Evolutionary conservation across 1,284 basidiomycete species (phyloP).

Genomic region (Irpex rosettiformis): DNA sequence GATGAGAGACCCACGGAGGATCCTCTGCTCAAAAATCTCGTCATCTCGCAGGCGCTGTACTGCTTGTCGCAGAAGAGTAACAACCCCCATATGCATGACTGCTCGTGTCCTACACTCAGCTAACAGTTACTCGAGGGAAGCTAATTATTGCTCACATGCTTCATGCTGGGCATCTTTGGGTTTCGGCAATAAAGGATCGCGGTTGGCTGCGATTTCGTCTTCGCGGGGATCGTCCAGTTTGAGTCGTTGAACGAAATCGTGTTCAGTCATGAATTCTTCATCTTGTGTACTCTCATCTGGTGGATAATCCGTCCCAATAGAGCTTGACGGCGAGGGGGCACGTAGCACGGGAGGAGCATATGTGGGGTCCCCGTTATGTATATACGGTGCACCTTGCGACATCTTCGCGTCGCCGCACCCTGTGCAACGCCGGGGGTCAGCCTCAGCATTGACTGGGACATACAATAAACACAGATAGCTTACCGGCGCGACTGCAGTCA

Average conservation of each 20-base stretch:
- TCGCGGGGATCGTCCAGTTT: slow-evolving; percentile 39
- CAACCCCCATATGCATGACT: slow-evolving; percentile 41
- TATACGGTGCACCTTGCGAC: slow-evolving; percentile 22
- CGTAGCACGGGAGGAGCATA: slow-evolving; percentile 67
- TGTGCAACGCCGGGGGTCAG: too few relatives aligned
- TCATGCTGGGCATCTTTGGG: slow-evolving; percentile 32
- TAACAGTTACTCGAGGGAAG: slow-evolving; percentile 1
- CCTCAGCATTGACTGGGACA: too few relatives aligned
- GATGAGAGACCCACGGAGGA: slow-evolving; percentile 53
- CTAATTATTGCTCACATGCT: slow-evolving; percentile 33
- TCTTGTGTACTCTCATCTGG: slow-evolving; percentile 56
- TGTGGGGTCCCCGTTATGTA: slow-evolving; percentile 33
- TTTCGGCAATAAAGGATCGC: slow-evolving; percentile 25
- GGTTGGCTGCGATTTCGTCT: slow-evolving; percentile 43
- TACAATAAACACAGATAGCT: too few relatives aligned
- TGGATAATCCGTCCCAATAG: slow-evolving; percentile 63
- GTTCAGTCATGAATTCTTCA: slow-evolving; percentile 50
- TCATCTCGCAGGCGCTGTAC: slow-evolving; percentile 62
- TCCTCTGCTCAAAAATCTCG: slow-evolving; percentile 57
- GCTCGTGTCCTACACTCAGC: slow-evolving; percentile 14
- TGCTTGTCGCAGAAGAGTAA: slow-evolving; percentile 46
- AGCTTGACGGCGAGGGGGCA: slow-evolving; percentile 66
- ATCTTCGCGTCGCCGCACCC: slow-evolving; percentile 16
- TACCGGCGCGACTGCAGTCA: background rate
- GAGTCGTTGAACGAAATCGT: slow-evolving; percentile 50